Evolutionary conservation across 805 yeast species (phyloP).

Genomic region (Metschnikowia shivogae): DNA sequence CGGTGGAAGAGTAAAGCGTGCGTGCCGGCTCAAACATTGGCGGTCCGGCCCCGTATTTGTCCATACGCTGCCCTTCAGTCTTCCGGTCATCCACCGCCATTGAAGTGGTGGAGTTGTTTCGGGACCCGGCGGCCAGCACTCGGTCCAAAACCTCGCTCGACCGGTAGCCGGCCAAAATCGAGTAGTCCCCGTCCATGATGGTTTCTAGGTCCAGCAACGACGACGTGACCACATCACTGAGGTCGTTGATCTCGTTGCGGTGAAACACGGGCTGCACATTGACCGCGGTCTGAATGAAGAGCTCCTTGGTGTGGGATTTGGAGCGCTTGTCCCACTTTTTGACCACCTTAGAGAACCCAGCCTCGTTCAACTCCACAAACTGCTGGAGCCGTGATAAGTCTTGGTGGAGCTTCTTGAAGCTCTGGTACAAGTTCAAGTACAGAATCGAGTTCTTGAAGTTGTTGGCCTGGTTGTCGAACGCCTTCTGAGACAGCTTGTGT

Average conservation of each 20-base stretch:
- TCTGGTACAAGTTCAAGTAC: conserved; percentile 79
- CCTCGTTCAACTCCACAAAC: conserved; percentile 89
- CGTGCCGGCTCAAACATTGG: conserved; percentile 11
- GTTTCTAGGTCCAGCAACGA: conserved; percentile 71
- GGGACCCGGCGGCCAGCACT: not conserved
- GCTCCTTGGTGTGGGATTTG: conserved; percentile 88
- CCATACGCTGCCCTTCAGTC: conserved; percentile 1
- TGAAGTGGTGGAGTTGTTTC: conserved; percentile 7
- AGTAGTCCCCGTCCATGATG: conserved; percentile 43
- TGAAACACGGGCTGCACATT: conserved; percentile 97
- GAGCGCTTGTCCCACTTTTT: conserved; percentile 98
- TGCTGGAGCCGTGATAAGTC: conserved; percentile 88
- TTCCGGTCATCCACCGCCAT: conserved; percentile 6
- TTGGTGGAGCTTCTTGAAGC: conserved; percentile 82
- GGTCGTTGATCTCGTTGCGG: conserved; percentile 75
- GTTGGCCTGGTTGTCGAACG: conserved; percentile 15
- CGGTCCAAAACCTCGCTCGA: conserved; percentile 3
- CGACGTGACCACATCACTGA: conserved; percentile 72
- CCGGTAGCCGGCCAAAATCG: conserved; percentile 22
- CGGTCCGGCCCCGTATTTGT: not conserved
- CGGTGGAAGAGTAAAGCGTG: conserved; percentile 33
- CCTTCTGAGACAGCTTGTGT: conserved; percentile 18
- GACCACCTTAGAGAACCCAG: conserved; percentile 91
- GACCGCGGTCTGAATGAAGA: conserved; percentile 86
- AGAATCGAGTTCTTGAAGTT: conserved; percentile 66